phyloP scores from a whole-genome alignment of 495 filamentous ascomycete genomes.

The Neurospora sp. region DNA sequence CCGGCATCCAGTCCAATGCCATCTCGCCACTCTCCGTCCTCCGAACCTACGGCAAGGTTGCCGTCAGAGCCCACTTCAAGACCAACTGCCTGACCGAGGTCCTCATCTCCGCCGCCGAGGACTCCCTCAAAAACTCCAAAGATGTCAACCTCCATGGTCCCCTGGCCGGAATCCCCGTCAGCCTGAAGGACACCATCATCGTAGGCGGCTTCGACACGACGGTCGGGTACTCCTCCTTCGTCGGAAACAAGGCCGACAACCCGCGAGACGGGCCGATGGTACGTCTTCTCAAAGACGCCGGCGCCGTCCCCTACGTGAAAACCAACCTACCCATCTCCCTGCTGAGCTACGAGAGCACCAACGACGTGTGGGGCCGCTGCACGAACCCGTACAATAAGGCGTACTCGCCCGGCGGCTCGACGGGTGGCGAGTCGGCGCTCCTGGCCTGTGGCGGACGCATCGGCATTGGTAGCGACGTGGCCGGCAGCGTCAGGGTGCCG shows the following conservation, averaged over 20 bases:
- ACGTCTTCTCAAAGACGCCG: conserved; percentile 77
- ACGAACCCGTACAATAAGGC: conserved; percentile 72
- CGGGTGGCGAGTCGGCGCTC: conserved; percentile 80
- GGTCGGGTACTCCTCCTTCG: conserved; percentile 69
- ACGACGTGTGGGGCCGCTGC: conserved; percentile 78
- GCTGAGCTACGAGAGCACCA: conserved; percentile 83
- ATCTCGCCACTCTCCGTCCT: conserved; percentile 65
- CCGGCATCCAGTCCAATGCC: conserved; percentile 61
- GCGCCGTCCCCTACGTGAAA: conserved; percentile 93
- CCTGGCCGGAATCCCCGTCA: conserved; percentile 81
- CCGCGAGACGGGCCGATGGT: conserved; percentile 64
- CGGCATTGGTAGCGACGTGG: conserved; percentile 89
- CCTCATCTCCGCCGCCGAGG: conserved; percentile 68
- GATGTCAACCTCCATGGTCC: conserved; percentile 69
- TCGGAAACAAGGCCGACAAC: conserved; percentile 46
- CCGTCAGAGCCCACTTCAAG: conserved; percentile 71
- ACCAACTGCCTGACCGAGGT: conserved; percentile 93
- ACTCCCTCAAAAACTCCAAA: conserved; percentile 47
- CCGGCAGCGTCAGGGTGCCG: conserved; percentile 80
- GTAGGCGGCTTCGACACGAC: conserved; percentile 81
- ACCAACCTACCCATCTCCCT: conserved; percentile 90
- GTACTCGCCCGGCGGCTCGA: conserved; percentile 88
- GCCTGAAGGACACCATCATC: conserved; percentile 77
- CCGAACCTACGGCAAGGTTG: conserved; percentile 81
- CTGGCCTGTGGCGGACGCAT: conserved; percentile 85